These are phyloP conservation scores for Aeschynomene evenia DNA, from an alignment of 306 rosid species.

Conservation along the genomic window DNA sequence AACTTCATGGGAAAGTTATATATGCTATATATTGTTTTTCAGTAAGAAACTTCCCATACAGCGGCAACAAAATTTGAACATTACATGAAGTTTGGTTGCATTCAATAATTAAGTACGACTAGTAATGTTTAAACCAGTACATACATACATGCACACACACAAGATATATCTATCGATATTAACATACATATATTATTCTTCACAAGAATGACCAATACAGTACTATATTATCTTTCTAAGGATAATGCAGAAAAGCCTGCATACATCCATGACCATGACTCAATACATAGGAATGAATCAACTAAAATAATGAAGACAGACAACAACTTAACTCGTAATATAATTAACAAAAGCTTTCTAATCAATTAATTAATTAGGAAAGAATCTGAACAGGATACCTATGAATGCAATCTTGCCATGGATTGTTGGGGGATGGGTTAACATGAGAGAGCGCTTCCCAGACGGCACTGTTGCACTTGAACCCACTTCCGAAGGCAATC, in stretches of 20 bases:
- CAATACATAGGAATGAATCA: background rate
- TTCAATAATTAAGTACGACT: too few species aligned
- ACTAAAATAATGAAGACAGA: background rate
- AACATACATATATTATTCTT: background rate
- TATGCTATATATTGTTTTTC: background rate
- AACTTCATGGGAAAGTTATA: background rate
- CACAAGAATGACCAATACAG: background rate
- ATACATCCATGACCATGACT: background rate
- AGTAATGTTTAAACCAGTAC: background rate
- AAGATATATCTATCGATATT: too few species aligned
- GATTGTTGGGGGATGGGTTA: conserved; percentile 43
- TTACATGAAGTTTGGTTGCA: background rate
- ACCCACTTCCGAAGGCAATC: conserved; percentile 65
- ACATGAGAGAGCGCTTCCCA: conserved; percentile 58
- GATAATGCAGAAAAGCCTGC: background rate
- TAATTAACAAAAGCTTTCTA: background rate
- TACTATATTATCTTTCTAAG: background rate
- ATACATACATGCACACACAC: background rate
- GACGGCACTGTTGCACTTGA: conserved; percentile 68
- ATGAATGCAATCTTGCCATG: conserved; percentile 64
- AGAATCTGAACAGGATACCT: conserved; percentile 45
- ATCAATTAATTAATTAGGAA: background rate
- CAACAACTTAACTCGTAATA: too few species aligned
- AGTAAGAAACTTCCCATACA: background rate
- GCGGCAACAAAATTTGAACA: background rate